Conservation (phyloP, 139 green algal genomes). For the Asterochloris sp. region DNA sequence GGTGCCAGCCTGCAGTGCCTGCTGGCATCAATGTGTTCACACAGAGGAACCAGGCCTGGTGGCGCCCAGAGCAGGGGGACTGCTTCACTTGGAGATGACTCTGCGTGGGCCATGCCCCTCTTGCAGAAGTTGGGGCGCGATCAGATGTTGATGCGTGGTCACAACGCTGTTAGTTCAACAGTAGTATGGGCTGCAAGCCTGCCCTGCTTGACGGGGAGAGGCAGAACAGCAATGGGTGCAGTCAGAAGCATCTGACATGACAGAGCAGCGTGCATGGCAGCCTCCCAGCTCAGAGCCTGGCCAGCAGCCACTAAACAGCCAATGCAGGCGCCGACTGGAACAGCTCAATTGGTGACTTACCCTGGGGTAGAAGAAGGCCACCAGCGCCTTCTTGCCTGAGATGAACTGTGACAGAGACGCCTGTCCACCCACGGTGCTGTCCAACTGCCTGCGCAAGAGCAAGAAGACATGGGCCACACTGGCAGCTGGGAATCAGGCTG, state of each 20-base stretch:
- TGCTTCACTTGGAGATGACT: too few species aligned
- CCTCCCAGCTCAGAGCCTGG: background rate
- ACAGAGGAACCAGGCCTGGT: background rate
- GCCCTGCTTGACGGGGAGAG: background rate
- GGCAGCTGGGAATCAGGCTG: background rate
- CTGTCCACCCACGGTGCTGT: background rate
- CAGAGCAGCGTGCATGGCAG: background rate
- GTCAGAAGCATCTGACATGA: background rate
- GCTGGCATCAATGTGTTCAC: too few species aligned
- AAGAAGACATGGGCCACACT: background rate
- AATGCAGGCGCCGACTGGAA: background rate
- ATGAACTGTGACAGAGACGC: constrained; percentile 1
- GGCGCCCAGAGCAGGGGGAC: too few species aligned
- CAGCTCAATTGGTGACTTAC: background rate
- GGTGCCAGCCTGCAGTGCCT: constrained; percentile 4
- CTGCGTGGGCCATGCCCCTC: background rate
- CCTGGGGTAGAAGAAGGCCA: constrained; percentile 20
- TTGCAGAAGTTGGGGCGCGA: background rate
- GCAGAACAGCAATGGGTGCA: background rate
- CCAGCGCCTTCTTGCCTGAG: constrained; percentile 10
- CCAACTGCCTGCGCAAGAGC: background rate
- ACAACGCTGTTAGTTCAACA: background rate
- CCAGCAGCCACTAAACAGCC: background rate
- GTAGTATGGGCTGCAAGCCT: background rate
- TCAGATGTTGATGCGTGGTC: background rate